Conservation (phyloP, 2,329 filamentous ascomycete genomes). For the Botrytis cinerea region DNA sequence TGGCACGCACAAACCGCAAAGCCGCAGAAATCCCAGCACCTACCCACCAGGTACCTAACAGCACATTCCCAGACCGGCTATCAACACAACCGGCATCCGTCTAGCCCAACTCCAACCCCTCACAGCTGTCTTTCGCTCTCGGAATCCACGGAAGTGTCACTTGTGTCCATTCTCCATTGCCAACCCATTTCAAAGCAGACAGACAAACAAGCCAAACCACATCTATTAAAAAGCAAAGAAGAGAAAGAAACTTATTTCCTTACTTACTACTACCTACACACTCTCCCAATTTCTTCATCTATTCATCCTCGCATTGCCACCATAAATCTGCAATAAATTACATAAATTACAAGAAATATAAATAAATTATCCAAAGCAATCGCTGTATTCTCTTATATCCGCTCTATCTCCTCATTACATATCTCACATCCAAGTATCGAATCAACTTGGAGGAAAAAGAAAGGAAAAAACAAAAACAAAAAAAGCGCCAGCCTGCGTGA, state of each 20-base stretch:
- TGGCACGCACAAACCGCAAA: background rate
- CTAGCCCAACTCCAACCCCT: background rate
- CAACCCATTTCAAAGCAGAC: background rate
- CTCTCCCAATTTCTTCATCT: background rate
- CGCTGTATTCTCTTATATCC: background rate
- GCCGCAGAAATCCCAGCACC: background rate
- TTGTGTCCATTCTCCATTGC: background rate
- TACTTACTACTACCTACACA: background rate
- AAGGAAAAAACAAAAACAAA: background rate
- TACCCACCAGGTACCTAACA: background rate
- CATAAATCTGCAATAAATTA: background rate
- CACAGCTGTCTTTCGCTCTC: background rate
- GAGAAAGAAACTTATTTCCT: background rate
- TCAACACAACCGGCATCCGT: background rate
- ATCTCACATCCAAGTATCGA: background rate
- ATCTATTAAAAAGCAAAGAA: background rate
- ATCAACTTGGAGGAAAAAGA: background rate
- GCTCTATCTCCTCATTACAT: background rate
- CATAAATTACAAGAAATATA: background rate
- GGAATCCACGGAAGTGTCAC: conserved; percentile 1
- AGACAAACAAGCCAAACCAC: background rate
- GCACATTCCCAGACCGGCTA: background rate
- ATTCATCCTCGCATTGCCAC: background rate
- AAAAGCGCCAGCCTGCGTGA: background rate
- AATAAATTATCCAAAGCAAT: background rate